These are phyloP conservation scores for Cyberlindnera subsufficiens DNA, from an alignment of 805 yeast genomes.

Conservation along the genomic window DNA sequence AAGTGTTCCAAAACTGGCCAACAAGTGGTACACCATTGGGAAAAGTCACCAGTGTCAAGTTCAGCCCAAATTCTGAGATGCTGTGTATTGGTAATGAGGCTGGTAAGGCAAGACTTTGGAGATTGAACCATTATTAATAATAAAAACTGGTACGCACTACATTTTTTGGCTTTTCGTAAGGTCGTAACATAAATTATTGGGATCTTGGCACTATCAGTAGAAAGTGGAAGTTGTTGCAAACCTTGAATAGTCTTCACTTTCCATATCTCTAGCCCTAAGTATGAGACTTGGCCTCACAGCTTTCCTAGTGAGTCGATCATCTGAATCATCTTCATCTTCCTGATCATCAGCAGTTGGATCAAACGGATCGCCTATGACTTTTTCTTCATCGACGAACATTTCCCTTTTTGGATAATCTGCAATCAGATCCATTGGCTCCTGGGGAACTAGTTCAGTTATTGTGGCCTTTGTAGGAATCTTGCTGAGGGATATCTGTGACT, in stretches of 20 bases:
- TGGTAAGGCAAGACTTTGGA: constrained; percentile 88
- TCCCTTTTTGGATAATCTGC: constrained; percentile 3
- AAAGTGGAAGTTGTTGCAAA: neutral
- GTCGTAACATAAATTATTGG: too few relatives aligned
- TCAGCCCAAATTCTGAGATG: constrained; percentile 79
- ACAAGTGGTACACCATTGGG: constrained; percentile 96
- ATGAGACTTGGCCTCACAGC: constrained; percentile 18
- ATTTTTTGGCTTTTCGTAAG: too few relatives aligned
- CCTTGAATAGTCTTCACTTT: constrained; percentile 18
- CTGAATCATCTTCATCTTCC: neutral
- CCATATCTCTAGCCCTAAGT: constrained; percentile 19
- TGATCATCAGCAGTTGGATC: neutral
- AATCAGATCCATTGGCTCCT: neutral
- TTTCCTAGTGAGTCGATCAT: constrained; percentile 1
- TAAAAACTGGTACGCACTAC: neutral
- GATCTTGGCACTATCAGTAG: neutral
- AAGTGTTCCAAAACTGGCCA: constrained; percentile 94
- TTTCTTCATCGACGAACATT: constrained; percentile 10
- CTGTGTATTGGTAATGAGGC: constrained; percentile 85
- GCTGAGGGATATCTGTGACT: neutral
- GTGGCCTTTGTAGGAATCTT: neutral
- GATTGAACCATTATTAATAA: constrained; percentile 66
- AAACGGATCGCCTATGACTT: constrained; percentile 1
- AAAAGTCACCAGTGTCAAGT: constrained; percentile 74
- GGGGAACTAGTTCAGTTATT: neutral